Base-by-base conservation (phyloP, 306 rosid species). In the Castanea mollissima region DNA sequence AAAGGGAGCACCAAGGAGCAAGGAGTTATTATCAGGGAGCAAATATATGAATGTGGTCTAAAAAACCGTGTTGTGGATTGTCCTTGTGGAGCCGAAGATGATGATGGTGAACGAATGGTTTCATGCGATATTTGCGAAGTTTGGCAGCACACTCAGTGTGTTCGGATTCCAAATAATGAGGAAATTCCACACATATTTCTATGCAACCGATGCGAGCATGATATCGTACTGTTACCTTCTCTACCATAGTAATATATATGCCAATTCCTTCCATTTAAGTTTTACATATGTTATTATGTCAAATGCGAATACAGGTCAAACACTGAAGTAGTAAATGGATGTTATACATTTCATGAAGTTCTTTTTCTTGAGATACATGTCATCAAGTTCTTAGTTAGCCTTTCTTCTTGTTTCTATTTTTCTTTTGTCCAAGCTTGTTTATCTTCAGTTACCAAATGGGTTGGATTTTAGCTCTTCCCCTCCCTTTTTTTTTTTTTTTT, bases 61-160 rank as follows among this genome's bases (percentile, higher is more conserved):
- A 85, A 77, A 5, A 71, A 57, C 34, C 78, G 78, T 13, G 49
- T 72, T 38, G 86, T 95, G 83, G 89, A 90, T 1, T 91, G 98
- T 74, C 70, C 46, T 57, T 92, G 98, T 87, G 99, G 98, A 54
- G 88, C 96, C 2, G 88, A 80, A 60, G 98, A 92, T 10, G 97
- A 92, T 34, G 98, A 92, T 67, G 99, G 98, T n/a, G 97, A 95
- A 54, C 87, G 96, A 44, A 87, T 90, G 92, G 84, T 95, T 1
- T 74, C 83, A 0, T 94, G 97, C 82, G 99, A 94, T 81, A 94
- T 94, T 35, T 95, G 98, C 81, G 99, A 95, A 58, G 89, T 74
- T 71, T 77, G 87, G 94, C 94, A 95, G 74, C 99, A 92, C 14
- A 95, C 98, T 12, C 86, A 88, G 23, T 95, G 97, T 78, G 90